These are phyloP conservation scores for Prunus salicina DNA, from an alignment of 306 rosid species.

Conservation along the genomic window DNA sequence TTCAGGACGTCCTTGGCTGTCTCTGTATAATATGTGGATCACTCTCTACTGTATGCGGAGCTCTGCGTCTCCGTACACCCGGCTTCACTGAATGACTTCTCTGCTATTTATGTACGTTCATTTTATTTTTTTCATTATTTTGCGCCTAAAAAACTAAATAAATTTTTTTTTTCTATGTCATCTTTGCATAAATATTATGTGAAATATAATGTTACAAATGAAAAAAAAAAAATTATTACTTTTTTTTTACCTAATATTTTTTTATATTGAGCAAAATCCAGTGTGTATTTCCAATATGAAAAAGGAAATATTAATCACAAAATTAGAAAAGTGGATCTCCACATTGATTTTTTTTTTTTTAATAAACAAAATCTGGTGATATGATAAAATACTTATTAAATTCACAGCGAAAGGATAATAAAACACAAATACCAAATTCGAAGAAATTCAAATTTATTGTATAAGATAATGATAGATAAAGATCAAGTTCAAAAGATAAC, in stretches of 20 bases:
- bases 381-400: too few relatives aligned
- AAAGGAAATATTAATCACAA: too few relatives aligned
- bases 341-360: neutral
- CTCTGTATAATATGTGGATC: constrained; percentile 14
- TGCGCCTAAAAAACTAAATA: too few relatives aligned
- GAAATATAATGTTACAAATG: too few relatives aligned
- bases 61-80: neutral
- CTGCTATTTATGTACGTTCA: neutral
- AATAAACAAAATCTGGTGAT: neutral
- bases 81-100: neutral
- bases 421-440: too few relatives aligned
- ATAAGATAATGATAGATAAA: too few relatives aligned
- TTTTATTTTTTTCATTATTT: too few relatives aligned
- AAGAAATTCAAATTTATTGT: neutral
- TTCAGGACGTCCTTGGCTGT: constrained; percentile 9
- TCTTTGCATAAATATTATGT: too few relatives aligned
- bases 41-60: neutral
- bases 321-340: neutral
- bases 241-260: neutral
- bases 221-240: too few relatives aligned
- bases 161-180: too few relatives aligned
- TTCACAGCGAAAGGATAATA: too few relatives aligned
- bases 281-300: neutral
- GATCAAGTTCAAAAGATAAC: too few relatives aligned
- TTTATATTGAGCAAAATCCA: neutral